These are phyloP conservation scores for Wallacemonas sp. DNA, from an alignment of 208 protist genomes.

Conservation along the genomic window DNA sequence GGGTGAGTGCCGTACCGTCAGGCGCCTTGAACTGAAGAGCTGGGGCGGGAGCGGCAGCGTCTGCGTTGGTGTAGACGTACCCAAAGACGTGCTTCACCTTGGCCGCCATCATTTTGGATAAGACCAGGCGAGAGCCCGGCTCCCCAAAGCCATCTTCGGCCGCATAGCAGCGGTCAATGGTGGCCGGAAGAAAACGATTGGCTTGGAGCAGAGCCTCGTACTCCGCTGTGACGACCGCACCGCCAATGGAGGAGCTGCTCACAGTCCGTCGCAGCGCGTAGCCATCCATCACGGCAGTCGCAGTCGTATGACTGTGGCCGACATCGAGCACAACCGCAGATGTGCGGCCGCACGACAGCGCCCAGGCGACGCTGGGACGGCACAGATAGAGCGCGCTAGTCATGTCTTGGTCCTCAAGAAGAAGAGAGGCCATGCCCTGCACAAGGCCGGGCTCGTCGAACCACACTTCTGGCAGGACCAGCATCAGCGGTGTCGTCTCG, in stretches of 20 bases:
- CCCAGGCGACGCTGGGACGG: conserved; percentile 76
- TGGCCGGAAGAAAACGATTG: conserved; percentile 18
- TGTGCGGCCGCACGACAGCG: conserved; percentile 55
- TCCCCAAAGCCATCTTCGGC: conserved; percentile 15
- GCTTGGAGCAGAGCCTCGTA: conserved; percentile 25
- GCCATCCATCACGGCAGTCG: conserved; percentile 80
- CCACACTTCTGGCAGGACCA: conserved; percentile 81
- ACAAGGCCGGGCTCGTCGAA: conserved; percentile 65
- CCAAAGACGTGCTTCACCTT: conserved; percentile 40
- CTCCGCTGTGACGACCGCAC: conserved; percentile 53
- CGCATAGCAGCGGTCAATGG: conserved; percentile 19
- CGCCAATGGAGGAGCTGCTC: conserved; percentile 44
- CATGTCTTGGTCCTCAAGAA: conserved; percentile 59
- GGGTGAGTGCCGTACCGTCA: conserved; percentile 41
- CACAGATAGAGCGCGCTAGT: conserved; percentile 67
- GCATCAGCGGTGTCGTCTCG: conserved; percentile 63
- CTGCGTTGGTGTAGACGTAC: conserved; percentile 22
- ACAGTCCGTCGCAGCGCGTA: conserved; percentile 72
- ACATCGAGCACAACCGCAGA: conserved; percentile 81
- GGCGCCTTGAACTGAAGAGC: conserved; percentile 28
- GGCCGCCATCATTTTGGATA: conserved; percentile 13
- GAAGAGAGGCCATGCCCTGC: conserved; percentile 37
- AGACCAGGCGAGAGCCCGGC: conserved; percentile 3
- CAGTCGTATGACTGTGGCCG: conserved; percentile 71
- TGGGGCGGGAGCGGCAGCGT: conserved; percentile 14